Evolutionary conservation across 1,139 yeast genomes (phyloP).

Genomic region (Sugiyamaella japonica): DNA sequence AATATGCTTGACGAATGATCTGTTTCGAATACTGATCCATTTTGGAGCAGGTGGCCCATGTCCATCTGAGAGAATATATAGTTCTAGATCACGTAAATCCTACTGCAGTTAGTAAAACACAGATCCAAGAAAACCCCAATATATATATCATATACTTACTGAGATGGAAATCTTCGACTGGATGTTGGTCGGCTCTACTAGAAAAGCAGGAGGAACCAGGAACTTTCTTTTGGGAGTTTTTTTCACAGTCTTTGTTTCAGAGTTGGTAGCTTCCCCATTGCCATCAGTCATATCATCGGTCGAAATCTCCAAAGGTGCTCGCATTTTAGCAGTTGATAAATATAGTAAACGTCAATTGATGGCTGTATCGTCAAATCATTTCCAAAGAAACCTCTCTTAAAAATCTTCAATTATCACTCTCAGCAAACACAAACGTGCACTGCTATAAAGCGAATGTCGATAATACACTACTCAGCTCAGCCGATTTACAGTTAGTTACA

Average conservation of each 20-base stretch:
- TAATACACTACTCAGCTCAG: too few species aligned
- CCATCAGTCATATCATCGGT: not conserved
- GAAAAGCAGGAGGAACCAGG: slow-evolving; percentile 33
- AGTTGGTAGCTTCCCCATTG: not conserved
- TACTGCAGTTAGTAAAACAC: slow-evolving; percentile 13
- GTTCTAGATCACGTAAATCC: slow-evolving; percentile 54
- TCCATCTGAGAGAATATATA: slow-evolving; percentile 49
- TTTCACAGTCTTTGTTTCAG: slow-evolving; percentile 9
- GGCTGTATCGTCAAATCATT: too few species aligned
- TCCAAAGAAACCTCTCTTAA: too few species aligned
- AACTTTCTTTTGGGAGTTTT: slow-evolving; percentile 26
- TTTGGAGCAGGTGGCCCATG: slow-evolving; percentile 28
- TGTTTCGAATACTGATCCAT: slow-evolving; percentile 40
- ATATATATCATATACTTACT: slow-evolving; percentile 19
- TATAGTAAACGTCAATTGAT: not conserved
- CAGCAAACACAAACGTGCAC: too few species aligned
- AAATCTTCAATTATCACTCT: too few species aligned
- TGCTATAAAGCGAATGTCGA: too few species aligned
- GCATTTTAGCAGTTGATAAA: not conserved
- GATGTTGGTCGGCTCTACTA: slow-evolving; percentile 25
- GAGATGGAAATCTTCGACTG: slow-evolving; percentile 24
- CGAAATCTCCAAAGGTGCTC: too few species aligned
- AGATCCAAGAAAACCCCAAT: not conserved
- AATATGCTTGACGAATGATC: slow-evolving; percentile 49
- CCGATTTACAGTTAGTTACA: too few species aligned